Percentiles rank a stretch among this genome's conserved stretches.
Conservation (phyloP, 2,329 filamentous ascomycete species). For the Scedosporium dehoogii region DNA sequence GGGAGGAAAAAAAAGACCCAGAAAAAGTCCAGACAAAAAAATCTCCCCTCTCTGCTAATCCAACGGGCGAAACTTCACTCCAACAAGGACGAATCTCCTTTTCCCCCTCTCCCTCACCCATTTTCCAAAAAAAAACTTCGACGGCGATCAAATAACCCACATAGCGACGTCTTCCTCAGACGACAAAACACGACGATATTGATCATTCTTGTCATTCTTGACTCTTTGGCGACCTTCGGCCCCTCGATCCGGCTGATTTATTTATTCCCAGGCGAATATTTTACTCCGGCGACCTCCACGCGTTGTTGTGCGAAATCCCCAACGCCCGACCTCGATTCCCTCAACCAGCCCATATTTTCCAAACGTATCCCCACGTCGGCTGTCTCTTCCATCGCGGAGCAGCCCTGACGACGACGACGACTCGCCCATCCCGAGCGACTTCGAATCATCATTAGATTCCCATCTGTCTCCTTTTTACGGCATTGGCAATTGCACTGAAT, state of each 20-base stretch:
- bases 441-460: not conserved
- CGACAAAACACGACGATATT: not conserved
- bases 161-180: not conserved
- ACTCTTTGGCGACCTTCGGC: constrained; percentile 1
- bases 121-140: not conserved
- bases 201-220: not conserved
- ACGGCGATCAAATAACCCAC: not conserved
- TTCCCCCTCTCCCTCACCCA: not conserved
- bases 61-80: not conserved
- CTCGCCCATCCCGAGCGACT: not conserved
- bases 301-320: not conserved
- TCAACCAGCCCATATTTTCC: not conserved
- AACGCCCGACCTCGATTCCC: not conserved
- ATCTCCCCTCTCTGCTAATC: not conserved
- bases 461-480: not conserved
- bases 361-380: not conserved
- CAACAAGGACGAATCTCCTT: not conserved
- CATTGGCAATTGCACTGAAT: not conserved
- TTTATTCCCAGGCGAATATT: not conserved
- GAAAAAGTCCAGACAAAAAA: not conserved
- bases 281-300: not conserved
- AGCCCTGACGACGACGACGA: not conserved
- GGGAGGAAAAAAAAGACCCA: not conserved
- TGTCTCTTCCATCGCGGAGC: not conserved
- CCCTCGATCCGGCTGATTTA: not conserved